phyloP scores from a whole-genome alignment of 441 rosid genomes.

The Pelargonium fulgidum region DNA sequence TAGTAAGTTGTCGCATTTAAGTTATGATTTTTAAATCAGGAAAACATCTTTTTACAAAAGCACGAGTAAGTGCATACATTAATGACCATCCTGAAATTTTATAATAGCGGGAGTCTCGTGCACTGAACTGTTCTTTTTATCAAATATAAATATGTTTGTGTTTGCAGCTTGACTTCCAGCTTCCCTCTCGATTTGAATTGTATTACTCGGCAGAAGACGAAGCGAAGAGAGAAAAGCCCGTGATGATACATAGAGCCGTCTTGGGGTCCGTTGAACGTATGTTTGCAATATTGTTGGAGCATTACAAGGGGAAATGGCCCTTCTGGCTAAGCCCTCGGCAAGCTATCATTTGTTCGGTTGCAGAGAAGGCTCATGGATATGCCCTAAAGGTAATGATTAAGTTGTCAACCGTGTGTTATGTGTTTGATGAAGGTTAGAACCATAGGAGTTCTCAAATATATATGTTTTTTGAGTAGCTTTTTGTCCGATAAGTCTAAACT shows the following conservation, averaged over 20 bases:
- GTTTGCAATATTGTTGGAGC: slow-evolving; percentile 90
- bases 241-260: slow-evolving; percentile 94
- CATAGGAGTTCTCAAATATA: not conserved
- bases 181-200: slow-evolving; percentile 74
- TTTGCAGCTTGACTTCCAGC: slow-evolving; percentile 95
- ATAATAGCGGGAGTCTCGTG: no score
- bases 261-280: slow-evolving; percentile 97
- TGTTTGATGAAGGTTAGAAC: not conserved
- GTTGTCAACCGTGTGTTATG: no score
- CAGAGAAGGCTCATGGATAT: slow-evolving; percentile 72
- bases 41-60: no score
- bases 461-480: not conserved
- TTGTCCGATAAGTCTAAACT: no score
- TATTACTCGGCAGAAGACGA: slow-evolving; percentile 90
- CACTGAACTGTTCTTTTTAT: not conserved
- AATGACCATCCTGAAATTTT: no score
- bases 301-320: slow-evolving; percentile 96
- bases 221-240: slow-evolving; percentile 74
- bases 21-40: no score
- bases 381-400: slow-evolving; percentile 49
- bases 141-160: slow-evolving; percentile 16
- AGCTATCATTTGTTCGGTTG: slow-evolving; percentile 94
- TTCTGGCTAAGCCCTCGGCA: slow-evolving; percentile 99
- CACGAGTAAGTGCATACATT: no score
- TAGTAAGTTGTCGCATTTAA: no score